phyloP scores from a whole-genome alignment of 2,329 filamentous ascomycete genomes.

The Neofusicoccum cordaticola region DNA sequence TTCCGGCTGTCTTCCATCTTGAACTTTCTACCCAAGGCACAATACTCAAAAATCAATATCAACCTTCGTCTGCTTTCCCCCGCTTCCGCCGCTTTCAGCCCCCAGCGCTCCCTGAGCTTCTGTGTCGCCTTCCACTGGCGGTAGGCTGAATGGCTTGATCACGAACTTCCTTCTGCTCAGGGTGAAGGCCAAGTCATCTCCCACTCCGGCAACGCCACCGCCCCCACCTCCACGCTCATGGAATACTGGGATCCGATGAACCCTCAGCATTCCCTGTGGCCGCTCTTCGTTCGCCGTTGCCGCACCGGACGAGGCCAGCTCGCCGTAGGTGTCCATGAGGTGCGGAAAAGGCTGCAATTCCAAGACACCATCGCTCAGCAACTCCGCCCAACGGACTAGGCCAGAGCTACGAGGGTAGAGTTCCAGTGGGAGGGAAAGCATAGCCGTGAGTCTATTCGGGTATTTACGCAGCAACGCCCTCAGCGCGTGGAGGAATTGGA shows the following conservation, averaged over 20 bases:
- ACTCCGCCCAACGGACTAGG: constrained; percentile 80
- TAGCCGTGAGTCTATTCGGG: constrained; percentile 62
- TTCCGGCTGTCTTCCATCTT: constrained; percentile 21
- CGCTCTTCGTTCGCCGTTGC: constrained; percentile 66
- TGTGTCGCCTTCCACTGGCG: constrained; percentile 75
- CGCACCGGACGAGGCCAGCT: constrained; percentile 43
- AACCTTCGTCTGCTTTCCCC: constrained; percentile 48
- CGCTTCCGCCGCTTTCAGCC: constrained; percentile 42
- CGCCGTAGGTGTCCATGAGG: constrained; percentile 50
- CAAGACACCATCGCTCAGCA: constrained; percentile 78
- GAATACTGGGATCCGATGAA: constrained; percentile 78
- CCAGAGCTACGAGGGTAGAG: constrained; percentile 75
- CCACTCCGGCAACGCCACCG: constrained; percentile 58
- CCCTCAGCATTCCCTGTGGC: constrained; percentile 79
- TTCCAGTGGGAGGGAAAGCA: constrained; percentile 75
- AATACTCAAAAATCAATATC: constrained; percentile 69
- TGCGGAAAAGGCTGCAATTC: constrained; percentile 73
- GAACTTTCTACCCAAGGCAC: background rate
- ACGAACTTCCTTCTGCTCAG: constrained; percentile 79
- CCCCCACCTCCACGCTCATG: constrained; percentile 86
- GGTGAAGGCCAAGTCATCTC: constrained; percentile 87
- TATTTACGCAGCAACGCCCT: constrained; percentile 71
- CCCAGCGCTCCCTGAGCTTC: constrained; percentile 52
- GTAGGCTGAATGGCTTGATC: constrained; percentile 84
- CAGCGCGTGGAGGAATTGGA: constrained; percentile 79